Base-by-base conservation (phyloP, 371 early-diverging fungal species). In the Circinella minor region DNA sequence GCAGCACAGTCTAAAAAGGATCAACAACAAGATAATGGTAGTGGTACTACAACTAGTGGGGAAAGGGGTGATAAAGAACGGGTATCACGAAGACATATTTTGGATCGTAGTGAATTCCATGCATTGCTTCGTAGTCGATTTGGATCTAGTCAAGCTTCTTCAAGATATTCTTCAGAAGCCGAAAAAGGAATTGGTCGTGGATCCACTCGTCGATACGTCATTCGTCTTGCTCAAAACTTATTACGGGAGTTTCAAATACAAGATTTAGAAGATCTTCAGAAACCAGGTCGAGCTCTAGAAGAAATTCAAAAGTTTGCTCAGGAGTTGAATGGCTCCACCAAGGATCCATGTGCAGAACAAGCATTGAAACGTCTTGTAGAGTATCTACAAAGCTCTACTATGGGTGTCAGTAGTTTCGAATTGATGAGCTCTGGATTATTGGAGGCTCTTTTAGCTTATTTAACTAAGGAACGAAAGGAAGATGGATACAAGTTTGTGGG, bases 331-430 rank as follows among this genome's bases (percentile, higher is more conserved):
- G 65, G 65, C 4, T 63, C 71, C 1, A 37, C 61, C 6, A 39
- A 63, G 3, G 68, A 79, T 47, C 13, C 55, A 69, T 4, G 48
- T 49, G 5, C 61, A 75, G 10, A 59, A 66, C 14, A 46, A 48
- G 72, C 70, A 6, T 66, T 72, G 63, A 34, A 14, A 51, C 63
- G 55, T 47, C 79, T 74, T 55, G 76, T 65, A n/a, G 57, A 39
- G 51, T 78, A 77, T 65, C 74, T 81, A 18, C 72, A 70, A 71
- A 75, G 57, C 17, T 80, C 70, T 60, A 64, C 70, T 0, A 73
- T 76, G 61, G 90, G 93, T 7, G 85, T 93, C 51, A 94, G 94
- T n/a, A 91, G 91, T 13, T 93, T 91, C 72, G 96, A 96, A 77
- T 77, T 95, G 55, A 75, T 90, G 62, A 92, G 89, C 65, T 93